phyloP scores from a whole-genome alignment of 169 alveolate genomes.

The Plasmodium billcollinsi region DNA sequence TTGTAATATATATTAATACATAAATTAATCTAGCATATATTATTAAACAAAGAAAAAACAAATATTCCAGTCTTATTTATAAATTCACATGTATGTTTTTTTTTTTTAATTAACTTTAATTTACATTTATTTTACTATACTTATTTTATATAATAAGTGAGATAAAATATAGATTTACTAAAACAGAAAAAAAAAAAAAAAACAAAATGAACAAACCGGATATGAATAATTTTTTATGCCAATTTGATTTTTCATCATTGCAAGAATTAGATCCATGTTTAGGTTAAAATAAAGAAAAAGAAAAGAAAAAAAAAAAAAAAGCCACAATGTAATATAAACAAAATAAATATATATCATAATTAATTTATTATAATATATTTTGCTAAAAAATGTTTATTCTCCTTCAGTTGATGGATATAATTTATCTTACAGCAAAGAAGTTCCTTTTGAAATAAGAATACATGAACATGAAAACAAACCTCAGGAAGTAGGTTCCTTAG shows the following conservation, averaged over 20 bases:
- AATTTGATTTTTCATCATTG: constrained; percentile 91
- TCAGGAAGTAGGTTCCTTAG: constrained; percentile 91
- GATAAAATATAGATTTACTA: background rate
- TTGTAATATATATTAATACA: too few species aligned
- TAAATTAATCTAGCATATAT: too few species aligned
- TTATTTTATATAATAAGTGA: too few species aligned
- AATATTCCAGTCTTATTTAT: too few species aligned
- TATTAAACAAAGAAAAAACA: too few species aligned
- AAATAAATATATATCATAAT: too few species aligned
- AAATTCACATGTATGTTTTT: too few species aligned
- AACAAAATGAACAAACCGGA: constrained; percentile 72
- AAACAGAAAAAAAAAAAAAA: constrained; percentile 9
- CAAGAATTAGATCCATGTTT: constrained; percentile 95
- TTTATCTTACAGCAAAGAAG: constrained; percentile 92
- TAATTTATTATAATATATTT: background rate
- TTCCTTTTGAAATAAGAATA: constrained; percentile 93
- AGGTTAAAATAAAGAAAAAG: constrained; percentile 75
- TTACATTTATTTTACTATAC: too few species aligned
- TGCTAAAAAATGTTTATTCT: background rate
- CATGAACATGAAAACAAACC: constrained; percentile 86
- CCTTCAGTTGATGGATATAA: constrained; percentile 92
- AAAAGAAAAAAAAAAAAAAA: background rate
- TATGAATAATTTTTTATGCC: constrained; percentile 76
- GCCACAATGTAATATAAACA: background rate
- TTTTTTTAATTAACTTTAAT: too few species aligned